phyloP scores from a whole-genome alignment of 2,329 filamentous ascomycete species.

The Trichoderma sp. region DNA sequence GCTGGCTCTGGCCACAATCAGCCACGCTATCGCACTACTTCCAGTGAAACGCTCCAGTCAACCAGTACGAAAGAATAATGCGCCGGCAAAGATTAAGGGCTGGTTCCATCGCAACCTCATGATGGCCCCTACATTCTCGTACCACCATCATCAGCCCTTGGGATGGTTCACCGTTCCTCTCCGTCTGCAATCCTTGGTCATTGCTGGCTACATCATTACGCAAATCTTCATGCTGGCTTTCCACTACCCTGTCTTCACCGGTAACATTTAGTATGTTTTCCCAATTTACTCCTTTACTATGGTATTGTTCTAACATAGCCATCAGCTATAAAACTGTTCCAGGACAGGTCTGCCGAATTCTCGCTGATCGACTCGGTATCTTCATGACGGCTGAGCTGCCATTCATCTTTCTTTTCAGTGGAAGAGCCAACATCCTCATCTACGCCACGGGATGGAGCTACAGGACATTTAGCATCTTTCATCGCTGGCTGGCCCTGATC shows the following conservation, averaged over 20 bases:
- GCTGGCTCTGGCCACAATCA: slow-evolving; percentile 16
- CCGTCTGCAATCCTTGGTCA: slow-evolving; percentile 35
- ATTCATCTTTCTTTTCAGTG: slow-evolving; percentile 60
- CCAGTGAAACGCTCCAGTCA: slow-evolving; percentile 7
- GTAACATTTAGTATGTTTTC: slow-evolving; percentile 34
- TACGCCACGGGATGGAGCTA: slow-evolving; percentile 65
- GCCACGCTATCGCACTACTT: slow-evolving; percentile 17
- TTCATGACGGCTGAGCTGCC: slow-evolving; percentile 59
- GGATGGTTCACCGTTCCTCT: slow-evolving; percentile 40
- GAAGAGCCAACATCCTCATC: slow-evolving; percentile 60
- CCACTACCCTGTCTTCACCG: slow-evolving; percentile 32
- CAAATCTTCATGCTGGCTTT: slow-evolving; percentile 32
- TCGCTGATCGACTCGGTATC: slow-evolving; percentile 58
- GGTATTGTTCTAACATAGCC: neutral
- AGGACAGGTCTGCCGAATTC: slow-evolving; percentile 44
- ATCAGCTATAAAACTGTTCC: slow-evolving; percentile 30
- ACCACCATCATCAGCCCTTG: slow-evolving; percentile 26
- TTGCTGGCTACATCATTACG: slow-evolving; percentile 33
- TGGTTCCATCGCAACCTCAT: slow-evolving; percentile 21
- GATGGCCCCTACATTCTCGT: slow-evolving; percentile 22
- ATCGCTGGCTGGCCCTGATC: slow-evolving; percentile 59
- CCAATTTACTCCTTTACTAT: neutral
- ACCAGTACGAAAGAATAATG: neutral
- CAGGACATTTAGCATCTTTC: slow-evolving; percentile 60
- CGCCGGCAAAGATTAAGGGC: neutral